A percentile compares a stretch with the other conserved stretches of the same genome.
Conservation (phyloP, 805 yeast species). For the Saccharomyces kudriavzevii region DNA sequence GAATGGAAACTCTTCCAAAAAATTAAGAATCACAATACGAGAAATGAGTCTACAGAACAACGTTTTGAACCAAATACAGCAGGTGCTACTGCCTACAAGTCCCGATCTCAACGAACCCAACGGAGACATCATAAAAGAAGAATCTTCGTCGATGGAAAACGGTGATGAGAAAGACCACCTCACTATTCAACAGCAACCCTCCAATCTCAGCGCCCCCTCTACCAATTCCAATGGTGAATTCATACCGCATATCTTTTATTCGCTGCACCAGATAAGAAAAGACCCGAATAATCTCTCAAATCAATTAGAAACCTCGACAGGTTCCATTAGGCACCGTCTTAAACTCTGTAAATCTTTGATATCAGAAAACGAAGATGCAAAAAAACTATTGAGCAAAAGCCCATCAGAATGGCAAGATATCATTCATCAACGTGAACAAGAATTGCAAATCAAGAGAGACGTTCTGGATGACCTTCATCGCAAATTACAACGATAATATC, state of each 20-base stretch:
- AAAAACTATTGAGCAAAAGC: constrained; percentile 19
- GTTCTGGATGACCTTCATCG: constrained; percentile 10
- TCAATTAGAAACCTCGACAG: constrained; percentile 26
- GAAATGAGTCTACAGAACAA: constrained; percentile 8
- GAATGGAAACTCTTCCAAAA: not conserved
- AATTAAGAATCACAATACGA: not conserved
- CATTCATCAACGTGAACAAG: constrained; percentile 17
- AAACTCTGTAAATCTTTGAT: constrained; percentile 24
- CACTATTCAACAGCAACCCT: not conserved
- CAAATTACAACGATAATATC: constrained; percentile 3
- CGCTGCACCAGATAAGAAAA: constrained; percentile 26
- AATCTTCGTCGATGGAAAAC: not conserved
- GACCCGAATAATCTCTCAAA: constrained; percentile 27
- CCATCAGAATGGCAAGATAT: constrained; percentile 26
- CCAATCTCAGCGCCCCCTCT: constrained; percentile 2
- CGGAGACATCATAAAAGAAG: not conserved
- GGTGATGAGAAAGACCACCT: not conserved
- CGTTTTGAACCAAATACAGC: constrained; percentile 8
- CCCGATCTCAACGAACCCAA: not conserved
- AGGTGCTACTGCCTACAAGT: constrained; percentile 6
- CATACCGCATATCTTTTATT: constrained; percentile 28
- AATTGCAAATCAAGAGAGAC: constrained; percentile 20
- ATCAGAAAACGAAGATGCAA: constrained; percentile 25
- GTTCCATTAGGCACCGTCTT: constrained; percentile 27
- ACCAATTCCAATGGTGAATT: constrained; percentile 16